These are phyloP conservation scores for Irpex sp. DNA, from an alignment of 1,284 basidiomycete genomes.

Conservation along the genomic window DNA sequence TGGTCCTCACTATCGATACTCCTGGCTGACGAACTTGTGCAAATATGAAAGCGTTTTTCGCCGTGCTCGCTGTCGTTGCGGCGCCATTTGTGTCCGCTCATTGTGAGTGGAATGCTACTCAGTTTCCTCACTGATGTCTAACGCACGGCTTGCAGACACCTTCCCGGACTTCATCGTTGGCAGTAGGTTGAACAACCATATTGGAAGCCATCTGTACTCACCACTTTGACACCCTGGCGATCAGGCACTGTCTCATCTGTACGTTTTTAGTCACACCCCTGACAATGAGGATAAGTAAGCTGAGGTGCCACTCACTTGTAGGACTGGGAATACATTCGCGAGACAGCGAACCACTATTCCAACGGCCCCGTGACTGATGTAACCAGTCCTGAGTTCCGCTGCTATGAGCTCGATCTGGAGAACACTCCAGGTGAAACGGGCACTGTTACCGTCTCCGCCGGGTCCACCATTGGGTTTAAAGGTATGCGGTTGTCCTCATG, in stretches of 20 bases:
- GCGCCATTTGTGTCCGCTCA: constrained; percentile 20
- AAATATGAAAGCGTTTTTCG: constrained; percentile 22
- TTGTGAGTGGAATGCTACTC: constrained; percentile 13
- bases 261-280: background rate
- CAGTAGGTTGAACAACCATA: background rate
- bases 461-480: constrained; percentile 25
- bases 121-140: background rate
- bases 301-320: background rate
- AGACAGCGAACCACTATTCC: constrained; percentile 40
- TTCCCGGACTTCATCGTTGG: constrained; percentile 24
- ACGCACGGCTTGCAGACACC: constrained; percentile 16
- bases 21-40: background rate
- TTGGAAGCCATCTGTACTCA: background rate
- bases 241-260: constrained; percentile 5
- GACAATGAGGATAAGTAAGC: background rate
- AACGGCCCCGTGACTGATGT: constrained; percentile 42
- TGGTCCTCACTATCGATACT: background rate
- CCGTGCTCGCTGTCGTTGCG: constrained; percentile 18
- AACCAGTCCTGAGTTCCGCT: constrained; percentile 38
- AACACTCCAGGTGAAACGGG: constrained; percentile 31
- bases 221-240: background rate
- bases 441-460: constrained; percentile 37
- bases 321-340: constrained; percentile 41
- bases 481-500: constrained; percentile 17
- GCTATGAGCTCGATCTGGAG: constrained; percentile 39